Evolutionary conservation across 2,329 filamentous ascomycete genomes (phyloP).

Genomic region (Didymellaceae sp.): DNA sequence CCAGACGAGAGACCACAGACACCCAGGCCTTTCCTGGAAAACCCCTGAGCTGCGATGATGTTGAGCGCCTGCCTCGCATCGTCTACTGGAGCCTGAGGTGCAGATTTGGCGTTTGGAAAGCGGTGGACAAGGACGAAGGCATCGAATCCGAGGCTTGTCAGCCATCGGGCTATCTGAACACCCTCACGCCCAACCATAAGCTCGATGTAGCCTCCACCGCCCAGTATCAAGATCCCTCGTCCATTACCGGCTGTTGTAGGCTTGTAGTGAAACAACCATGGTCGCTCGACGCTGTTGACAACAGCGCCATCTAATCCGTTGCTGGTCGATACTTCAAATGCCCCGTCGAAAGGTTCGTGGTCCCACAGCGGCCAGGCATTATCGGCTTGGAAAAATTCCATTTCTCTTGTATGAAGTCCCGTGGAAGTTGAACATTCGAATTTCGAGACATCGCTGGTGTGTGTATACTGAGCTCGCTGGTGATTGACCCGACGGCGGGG

Average conservation of each 20-base stretch:
- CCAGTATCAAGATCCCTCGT: conserved; percentile 21
- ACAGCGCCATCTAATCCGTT: conserved; percentile 19
- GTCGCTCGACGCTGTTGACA: conserved; percentile 20
- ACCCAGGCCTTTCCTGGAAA: conserved; percentile 1
- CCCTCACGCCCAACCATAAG: conserved; percentile 31
- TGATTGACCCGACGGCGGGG: conserved; percentile 10
- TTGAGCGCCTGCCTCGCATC: conserved; percentile 20
- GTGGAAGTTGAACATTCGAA: too few relatives aligned
- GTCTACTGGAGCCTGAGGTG: conserved; percentile 23
- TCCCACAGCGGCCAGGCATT: conserved; percentile 18
- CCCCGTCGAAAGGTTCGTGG: conserved; percentile 13
- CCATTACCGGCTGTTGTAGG: conserved; percentile 4
- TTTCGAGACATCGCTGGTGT: conserved; percentile 2
- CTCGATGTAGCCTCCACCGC: conserved; percentile 27
- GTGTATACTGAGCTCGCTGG: conserved; percentile 5
- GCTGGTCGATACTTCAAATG: conserved; percentile 11
- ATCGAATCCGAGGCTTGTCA: conserved; percentile 22
- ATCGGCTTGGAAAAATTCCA: conserved; percentile 8
- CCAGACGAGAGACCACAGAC: conserved; percentile 28
- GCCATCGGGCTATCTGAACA: conserved; percentile 26
- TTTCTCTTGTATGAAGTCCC: background rate
- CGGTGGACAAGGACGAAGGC: conserved; percentile 29
- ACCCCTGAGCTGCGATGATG: conserved; percentile 14
- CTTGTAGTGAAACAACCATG: conserved; percentile 25
- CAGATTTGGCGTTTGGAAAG: conserved; percentile 22